Conservation (phyloP, 441 rosid species). For the Gossypium gossypioides region DNA sequence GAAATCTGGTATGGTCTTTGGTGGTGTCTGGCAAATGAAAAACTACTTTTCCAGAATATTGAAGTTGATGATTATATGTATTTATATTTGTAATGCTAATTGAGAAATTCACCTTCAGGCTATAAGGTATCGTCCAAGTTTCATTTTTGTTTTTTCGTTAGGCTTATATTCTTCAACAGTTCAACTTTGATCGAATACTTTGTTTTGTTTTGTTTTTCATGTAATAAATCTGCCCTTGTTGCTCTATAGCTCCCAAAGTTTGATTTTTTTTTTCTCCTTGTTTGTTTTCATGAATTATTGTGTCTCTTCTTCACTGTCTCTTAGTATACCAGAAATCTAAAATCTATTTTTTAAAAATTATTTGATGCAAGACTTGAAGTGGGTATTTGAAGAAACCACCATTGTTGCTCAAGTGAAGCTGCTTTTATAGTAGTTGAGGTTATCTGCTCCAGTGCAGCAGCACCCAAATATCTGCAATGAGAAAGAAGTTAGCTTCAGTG, state of each 20-base stretch:
- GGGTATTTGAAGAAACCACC: constrained; percentile 16
- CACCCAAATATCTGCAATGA: constrained; percentile 30
- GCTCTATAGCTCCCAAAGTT: not conserved
- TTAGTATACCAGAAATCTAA: constrained; percentile 5
- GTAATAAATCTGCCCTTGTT: not conserved
- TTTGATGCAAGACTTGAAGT: constrained; percentile 19
- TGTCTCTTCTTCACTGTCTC: not conserved
- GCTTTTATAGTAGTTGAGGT: not conserved
- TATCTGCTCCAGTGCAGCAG: constrained; percentile 4
- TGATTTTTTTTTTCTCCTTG: not conserved
- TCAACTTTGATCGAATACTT: not conserved
- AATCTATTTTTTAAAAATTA: not conserved
- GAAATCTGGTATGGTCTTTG: not conserved
- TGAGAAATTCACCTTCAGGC: not conserved
- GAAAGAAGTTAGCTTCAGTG: constrained; percentile 20
- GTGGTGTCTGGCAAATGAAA: not conserved
- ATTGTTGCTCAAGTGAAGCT: constrained; percentile 23
- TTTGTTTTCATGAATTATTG: not conserved
- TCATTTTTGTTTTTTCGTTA: not conserved
- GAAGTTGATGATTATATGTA: not conserved
- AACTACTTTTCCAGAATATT: not conserved
- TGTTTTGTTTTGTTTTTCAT: not conserved
- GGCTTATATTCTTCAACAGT: not conserved
- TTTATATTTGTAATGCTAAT: not conserved
- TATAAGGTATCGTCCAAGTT: not conserved